A percentile compares a stretch with the other conserved stretches of the same genome.
Evolutionary conservation across 1,284 basidiomycete genomes (phyloP).

Genomic region (Takashimella tepidaria): DNA sequence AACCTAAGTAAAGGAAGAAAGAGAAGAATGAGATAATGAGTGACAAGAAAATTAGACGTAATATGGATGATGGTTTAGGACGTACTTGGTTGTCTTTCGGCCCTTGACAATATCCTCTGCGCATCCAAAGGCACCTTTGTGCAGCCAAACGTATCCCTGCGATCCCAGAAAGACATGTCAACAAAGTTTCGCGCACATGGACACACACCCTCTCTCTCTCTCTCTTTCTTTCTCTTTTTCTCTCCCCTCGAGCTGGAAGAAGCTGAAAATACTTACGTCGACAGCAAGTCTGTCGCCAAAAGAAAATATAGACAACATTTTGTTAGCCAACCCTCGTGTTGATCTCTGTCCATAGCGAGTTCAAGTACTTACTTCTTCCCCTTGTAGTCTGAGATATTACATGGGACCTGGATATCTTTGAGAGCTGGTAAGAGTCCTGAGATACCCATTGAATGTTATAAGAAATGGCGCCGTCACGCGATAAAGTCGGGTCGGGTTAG

Average conservation of each 20-base stretch:
- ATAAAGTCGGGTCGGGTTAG: neutral
- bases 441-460: slow-evolving; percentile 89
- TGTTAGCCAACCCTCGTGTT: neutral
- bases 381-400: slow-evolving; percentile 71
- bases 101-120: slow-evolving; percentile 86
- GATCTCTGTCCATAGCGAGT: neutral
- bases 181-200: neutral
- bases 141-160: slow-evolving; percentile 97
- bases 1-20: slow-evolving; percentile 57
- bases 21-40: neutral
- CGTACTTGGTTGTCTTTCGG: slow-evolving; percentile 72
- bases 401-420: slow-evolving; percentile 77
- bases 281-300: slow-evolving; percentile 24
- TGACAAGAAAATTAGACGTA: neutral
- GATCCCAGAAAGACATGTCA: slow-evolving; percentile 8
- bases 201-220: neutral
- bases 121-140: slow-evolving; percentile 86
- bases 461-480: neutral
- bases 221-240: too few relatives aligned
- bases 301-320: neutral
- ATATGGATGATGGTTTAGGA: slow-evolving; percentile 7
- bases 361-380: slow-evolving; percentile 58
- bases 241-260: slow-evolving; percentile 17
- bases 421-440: slow-evolving; percentile 86
- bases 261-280: slow-evolving; percentile 30